Conservation (phyloP, 306 rosid species). For the Lagenaria siceraria region DNA sequence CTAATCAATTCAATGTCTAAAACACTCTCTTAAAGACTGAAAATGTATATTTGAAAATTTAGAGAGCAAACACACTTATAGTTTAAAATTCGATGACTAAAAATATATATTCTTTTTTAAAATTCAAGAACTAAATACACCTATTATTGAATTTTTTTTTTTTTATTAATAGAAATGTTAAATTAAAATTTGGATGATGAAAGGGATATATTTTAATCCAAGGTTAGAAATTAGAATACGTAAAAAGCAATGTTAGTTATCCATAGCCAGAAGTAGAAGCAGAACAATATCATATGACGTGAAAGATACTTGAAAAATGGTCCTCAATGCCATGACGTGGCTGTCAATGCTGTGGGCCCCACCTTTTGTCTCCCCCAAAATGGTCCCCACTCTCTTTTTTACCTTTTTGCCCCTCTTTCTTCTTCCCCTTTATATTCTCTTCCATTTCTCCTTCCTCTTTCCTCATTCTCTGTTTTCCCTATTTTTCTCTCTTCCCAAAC, state of each 20-base stretch:
- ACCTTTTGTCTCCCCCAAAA: not conserved
- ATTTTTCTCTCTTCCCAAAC: not conserved
- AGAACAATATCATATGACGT: not conserved
- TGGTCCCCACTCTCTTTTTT: not conserved
- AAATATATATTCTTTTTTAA: too few relatives aligned
- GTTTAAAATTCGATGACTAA: too few relatives aligned
- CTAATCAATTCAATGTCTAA: too few relatives aligned
- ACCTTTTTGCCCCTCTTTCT: not conserved
- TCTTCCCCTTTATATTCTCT: not conserved
- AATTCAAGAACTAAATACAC: too few relatives aligned
- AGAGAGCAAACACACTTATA: too few relatives aligned
- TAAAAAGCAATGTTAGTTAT: not conserved
- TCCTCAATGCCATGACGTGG: constrained; percentile 4
- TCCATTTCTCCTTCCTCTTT: not conserved
- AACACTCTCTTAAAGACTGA: too few relatives aligned
- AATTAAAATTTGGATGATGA: too few relatives aligned
- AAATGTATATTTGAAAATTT: too few relatives aligned
- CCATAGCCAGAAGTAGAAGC: not conserved
- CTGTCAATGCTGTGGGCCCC: constrained; percentile 2
- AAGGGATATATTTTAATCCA: too few relatives aligned
- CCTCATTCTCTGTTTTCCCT: not conserved
- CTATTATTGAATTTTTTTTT: too few relatives aligned
- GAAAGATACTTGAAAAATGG: not conserved
- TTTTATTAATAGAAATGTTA: too few relatives aligned
- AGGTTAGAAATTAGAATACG: not conserved